phyloP scores from a whole-genome alignment of 2,329 filamentous ascomycete species.

The Lecanosticta acicola region DNA sequence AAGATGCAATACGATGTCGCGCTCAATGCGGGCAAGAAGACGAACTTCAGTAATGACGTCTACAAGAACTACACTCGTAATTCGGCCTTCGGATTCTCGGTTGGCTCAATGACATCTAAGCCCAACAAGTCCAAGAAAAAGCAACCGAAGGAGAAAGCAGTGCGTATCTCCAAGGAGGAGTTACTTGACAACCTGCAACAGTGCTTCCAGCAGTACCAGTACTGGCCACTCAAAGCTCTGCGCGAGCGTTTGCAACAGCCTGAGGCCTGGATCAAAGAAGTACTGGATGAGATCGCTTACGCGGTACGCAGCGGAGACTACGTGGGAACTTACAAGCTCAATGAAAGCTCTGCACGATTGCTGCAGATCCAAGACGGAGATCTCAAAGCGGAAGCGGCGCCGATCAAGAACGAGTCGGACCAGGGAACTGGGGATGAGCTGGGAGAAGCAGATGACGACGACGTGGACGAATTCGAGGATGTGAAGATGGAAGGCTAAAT shows the following conservation, averaged over 20 bases:
- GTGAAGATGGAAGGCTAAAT: slow-evolving; percentile 2
- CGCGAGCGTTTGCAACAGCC: slow-evolving; percentile 75
- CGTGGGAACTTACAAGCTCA: slow-evolving; percentile 78
- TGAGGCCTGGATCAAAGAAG: slow-evolving; percentile 85
- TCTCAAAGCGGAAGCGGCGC: slow-evolving; percentile 47
- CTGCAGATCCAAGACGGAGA: slow-evolving; percentile 46
- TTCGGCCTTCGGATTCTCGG: slow-evolving; percentile 32
- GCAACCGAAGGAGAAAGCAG: slow-evolving; percentile 65
- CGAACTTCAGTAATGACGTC: slow-evolving; percentile 40
- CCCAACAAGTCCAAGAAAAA: slow-evolving; percentile 38
- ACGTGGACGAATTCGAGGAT: slow-evolving; percentile 47
- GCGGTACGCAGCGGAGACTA: slow-evolving; percentile 79
- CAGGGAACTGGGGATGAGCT: slow-evolving; percentile 33
- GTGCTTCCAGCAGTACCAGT: slow-evolving; percentile 78
- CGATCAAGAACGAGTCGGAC: slow-evolving; percentile 34
- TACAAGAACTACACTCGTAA: slow-evolving; percentile 10
- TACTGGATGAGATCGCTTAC: slow-evolving; percentile 74
- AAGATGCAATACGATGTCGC: slow-evolving; percentile 22
- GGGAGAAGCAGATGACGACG: slow-evolving; percentile 48
- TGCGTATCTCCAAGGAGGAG: slow-evolving; percentile 82
- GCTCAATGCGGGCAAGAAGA: slow-evolving; percentile 44
- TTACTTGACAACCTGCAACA: slow-evolving; percentile 79
- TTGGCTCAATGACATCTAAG: slow-evolving; percentile 31
- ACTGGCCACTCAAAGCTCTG: slow-evolving; percentile 89
- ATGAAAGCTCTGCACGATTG: slow-evolving; percentile 58